Evolutionary conservation across 257 asterid genomes (phyloP), one percentile per base, ranked within the genome.

Genomic region (Asclepias syriaca): DNA sequence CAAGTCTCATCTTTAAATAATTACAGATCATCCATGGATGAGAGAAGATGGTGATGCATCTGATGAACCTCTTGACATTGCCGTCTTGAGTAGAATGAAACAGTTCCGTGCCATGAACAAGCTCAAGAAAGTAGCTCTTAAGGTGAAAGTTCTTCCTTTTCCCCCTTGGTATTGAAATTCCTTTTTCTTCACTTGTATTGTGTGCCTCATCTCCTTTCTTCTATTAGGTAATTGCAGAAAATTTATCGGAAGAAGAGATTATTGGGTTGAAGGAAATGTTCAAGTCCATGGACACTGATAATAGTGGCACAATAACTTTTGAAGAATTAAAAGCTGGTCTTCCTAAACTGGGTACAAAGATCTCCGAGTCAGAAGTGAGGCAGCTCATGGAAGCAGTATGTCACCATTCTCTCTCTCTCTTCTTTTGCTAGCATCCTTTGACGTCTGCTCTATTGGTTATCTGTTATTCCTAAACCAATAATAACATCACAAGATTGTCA

Each of bases 31-130:
- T 89, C 95, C 97, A 61, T 93, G 98, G 98, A 85, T 90, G 90
- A 86, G 96, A 83, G 98, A 87, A 89, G 97, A 90, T 21, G 97
- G 97, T 55, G 96, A 90, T 81, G 98, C 96, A 83, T 84, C 98
- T 60, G 97, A 93, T 81, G 86, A 86, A 82, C 96, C 96, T 76
- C 91, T 93, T 70, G 98, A 93, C 74, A 83, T 86, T 77, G 93
- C 98, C 63, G 98, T 90, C 55, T 83, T 93, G 81, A 83, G 78
- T 72, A 87, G 98, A 83, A 91, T 93, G 96, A 93, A 90, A 72
- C 98, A 93, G 81, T 93, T 93, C 93, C 87, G 92, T 45, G 98
- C 98, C 27, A 93, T 90, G 98, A 93, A 93, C 84, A 93, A 90
- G 78, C 93, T 93, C 83, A 93, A 93, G 93, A 93, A 93, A 89